Base-by-base conservation (phyloP, 768 basidiomycete species). In the Hericium erinaceus region DNA sequence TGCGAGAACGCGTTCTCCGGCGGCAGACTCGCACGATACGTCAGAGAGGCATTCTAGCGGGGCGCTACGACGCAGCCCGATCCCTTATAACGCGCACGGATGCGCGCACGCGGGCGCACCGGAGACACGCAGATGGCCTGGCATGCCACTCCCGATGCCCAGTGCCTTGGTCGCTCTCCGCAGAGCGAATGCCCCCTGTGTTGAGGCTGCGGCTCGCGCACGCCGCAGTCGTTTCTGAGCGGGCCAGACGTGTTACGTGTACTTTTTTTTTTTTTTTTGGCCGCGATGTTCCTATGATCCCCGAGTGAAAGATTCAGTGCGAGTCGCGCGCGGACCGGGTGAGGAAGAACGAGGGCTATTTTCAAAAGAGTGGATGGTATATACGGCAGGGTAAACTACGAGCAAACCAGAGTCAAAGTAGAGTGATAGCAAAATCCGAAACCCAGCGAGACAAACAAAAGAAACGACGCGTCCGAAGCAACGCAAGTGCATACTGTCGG, bases 81-180 rank as follows among this genome's bases (percentile, higher is more conserved):
- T 18, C 44, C 20, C 44, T 18, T 46, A 46, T 46, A n/a, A 46
- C 44, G 6, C 44, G 44, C 44, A 46, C 33, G 22, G 22, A 22
- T 22, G 15, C 44, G 20, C 44, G 44, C 33, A 7, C 33, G 33
- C 33, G 33, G 8, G 33, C 33, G 54, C 26, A 24, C 55, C 51
- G 60, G 61, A 61, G 54, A 55, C 56, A 48, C 56, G 55, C 61
- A 63, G 61, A 60, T 58, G 61, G 58, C 53, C 59, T 40, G 41
- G 60, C 54, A 55, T 54, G 20, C 48, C 49, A 52, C 24, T 9
- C 57, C 16, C 48, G 61, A 55, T 53, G 61, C 56, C 51, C 60
- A 40, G 15, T 39, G 3, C 52, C 59, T 52, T 62, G 56, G 59
- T 60, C 61, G 49, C 55, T 57, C 56, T 62, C 61, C 61, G 54